Percentiles rank a stretch among this genome's conserved stretches.
phyloP scores from a whole-genome alignment of 768 basidiomycete genomes.

The Mycena latifolia region DNA sequence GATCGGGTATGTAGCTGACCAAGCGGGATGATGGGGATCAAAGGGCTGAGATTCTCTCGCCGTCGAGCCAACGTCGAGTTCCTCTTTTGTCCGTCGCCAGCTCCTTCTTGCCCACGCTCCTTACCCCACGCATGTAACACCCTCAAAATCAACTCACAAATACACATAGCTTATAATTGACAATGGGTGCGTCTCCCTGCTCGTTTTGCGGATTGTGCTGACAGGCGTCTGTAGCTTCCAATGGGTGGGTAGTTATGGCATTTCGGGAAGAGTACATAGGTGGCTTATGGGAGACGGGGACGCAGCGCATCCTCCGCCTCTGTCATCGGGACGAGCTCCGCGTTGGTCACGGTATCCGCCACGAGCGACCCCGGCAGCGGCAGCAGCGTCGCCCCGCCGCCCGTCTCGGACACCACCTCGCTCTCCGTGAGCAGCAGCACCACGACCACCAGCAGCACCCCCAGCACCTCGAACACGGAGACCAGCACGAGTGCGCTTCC shows the following conservation, averaged over 20 bases:
- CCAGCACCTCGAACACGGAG: neutral
- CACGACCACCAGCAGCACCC: neutral
- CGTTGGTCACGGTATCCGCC: neutral
- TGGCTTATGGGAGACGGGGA: neutral
- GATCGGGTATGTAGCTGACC: neutral
- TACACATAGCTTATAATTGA: too few relatives aligned
- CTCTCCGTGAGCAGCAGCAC: too few relatives aligned
- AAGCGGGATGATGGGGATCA: neutral
- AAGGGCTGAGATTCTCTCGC: neutral
- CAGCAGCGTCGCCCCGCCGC: neutral
- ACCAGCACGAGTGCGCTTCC: too few relatives aligned
- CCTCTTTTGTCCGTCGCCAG: neutral
- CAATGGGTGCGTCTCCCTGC: constrained; percentile 6
- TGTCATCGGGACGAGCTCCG: neutral
- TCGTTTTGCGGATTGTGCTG: neutral
- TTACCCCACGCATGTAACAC: constrained; percentile 33
- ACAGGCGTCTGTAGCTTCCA: neutral
- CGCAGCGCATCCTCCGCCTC: neutral
- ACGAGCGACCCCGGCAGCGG: neutral
- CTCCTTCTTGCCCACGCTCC: constrained; percentile 18
- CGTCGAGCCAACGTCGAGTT: too few relatives aligned
- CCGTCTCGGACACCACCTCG: too few relatives aligned
- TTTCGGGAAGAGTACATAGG: too few relatives aligned
- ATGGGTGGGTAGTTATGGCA: neutral
- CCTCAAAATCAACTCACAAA: neutral